Evolutionary conservation across 352 stramenopile genomes (phyloP), one percentile per base, ranked within the genome.

Genomic region (Phytophthora cryptogea): DNA sequence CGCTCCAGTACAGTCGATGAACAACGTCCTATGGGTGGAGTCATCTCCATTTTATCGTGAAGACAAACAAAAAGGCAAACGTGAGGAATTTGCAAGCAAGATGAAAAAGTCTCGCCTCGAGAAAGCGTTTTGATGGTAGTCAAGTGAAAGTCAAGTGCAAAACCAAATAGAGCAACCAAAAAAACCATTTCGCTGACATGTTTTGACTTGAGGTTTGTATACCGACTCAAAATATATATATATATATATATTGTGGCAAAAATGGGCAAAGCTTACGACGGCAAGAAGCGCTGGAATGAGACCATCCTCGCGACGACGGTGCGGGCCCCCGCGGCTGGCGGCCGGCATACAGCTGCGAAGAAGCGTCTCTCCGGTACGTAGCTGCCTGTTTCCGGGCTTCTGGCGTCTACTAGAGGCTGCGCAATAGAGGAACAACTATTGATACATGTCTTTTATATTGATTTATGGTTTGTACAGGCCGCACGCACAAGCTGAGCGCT

Each of bases 241-340:
- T n/a, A n/a, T n/a, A n/a, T n/a, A n/a, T 13, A 28, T 28, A 26
- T 49, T 52, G 35, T 11, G 16, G 9, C 23, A 23, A 66, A 48
- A 50, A 93, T 93, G 84, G 84, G 84, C 10, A 88, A 86, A 49
- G 67, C 69, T 37, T 91, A 93, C 31, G 84, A 93, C 48, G 84
- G 84, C 65, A 93, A 93, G 66, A 86, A 85, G 78, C 74, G 82
- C 17, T 93, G 84, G 84, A 93, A 86, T 67, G 84, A 93, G 70
- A 93, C 84, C 35, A 83, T 93, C 31, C 57, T 82, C 51, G 75
- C 79, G 58, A 81, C 77, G 27, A 83, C 63, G 6, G 59, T 58
- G 14, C 46, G 61, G 17, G n/a, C 39, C 13, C 23, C 63, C 23
- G 36, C 23, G 37, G 26, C 43, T 20, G 30, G 40, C 31, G 32